Percentiles rank a stretch among this genome's conserved stretches.
These are phyloP conservation scores for Viola odorata DNA, from an alignment of 345 rosid genomes.

Conservation along the genomic window DNA sequence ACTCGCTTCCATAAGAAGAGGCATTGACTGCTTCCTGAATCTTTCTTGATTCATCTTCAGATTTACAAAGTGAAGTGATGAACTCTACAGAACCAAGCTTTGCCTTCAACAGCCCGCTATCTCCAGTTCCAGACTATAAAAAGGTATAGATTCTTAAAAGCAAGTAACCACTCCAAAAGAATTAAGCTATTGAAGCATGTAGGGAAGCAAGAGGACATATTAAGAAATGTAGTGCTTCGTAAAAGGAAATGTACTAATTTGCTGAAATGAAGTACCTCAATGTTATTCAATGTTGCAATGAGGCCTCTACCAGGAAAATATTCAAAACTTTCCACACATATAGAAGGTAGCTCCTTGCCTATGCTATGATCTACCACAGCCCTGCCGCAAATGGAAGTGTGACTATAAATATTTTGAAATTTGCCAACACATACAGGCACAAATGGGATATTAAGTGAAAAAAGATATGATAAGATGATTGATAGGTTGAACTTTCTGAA, in stretches of 20 bases:
- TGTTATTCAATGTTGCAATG: constrained; percentile 66
- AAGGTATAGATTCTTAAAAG: background rate
- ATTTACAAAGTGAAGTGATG: constrained; percentile 66
- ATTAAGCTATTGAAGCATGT: too few species aligned
- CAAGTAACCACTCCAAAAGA: too few species aligned
- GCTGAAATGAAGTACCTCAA: constrained; percentile 41
- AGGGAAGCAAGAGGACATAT: background rate
- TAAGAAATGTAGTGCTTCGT: background rate
- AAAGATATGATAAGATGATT: background rate
- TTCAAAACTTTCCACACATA: constrained; percentile 77
- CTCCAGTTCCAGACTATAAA: constrained; percentile 59
- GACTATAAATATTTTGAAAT: too few species aligned
- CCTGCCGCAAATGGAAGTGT: constrained; percentile 40
- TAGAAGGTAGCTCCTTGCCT: constrained; percentile 86
- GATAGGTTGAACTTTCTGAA: background rate
- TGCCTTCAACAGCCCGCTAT: constrained; percentile 51
- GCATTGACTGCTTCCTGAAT: constrained; percentile 74
- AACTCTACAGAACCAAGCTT: constrained; percentile 95
- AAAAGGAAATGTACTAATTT: background rate
- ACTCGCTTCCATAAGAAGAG: constrained; percentile 73
- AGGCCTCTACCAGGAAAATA: constrained; percentile 97
- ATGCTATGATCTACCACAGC: constrained; percentile 93
- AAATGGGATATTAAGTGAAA: too few species aligned
- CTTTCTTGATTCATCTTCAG: constrained; percentile 66
- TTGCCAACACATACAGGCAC: too few species aligned